A percentile compares a stretch with the other conserved stretches of the same genome.
Evolutionary conservation across 2,329 filamentous ascomycete genomes (phyloP).

Genomic region (Endocalyx cinctus): DNA sequence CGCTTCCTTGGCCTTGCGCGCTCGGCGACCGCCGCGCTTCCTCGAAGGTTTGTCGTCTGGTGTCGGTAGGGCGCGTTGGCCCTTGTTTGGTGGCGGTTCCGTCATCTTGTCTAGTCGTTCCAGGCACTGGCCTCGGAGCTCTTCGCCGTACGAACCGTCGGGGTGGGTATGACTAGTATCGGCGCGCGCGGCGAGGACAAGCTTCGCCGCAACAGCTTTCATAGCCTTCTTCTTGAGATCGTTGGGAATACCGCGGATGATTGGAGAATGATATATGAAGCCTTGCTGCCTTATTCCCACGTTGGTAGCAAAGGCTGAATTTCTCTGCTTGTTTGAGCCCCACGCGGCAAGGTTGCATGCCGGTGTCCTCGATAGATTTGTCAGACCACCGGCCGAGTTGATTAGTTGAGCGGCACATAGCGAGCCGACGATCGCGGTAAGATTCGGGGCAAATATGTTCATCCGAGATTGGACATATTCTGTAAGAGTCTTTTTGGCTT

Average conservation of each 20-base stretch:
- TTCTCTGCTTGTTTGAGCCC: constrained; percentile 77
- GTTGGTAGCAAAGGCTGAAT: constrained; percentile 81
- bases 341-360: constrained; percentile 89
- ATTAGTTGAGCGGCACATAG: constrained; percentile 94
- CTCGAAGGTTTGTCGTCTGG: constrained; percentile 93
- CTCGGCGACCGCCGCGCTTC: constrained; percentile 86
- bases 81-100: constrained; percentile 85
- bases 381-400: constrained; percentile 85
- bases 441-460: constrained; percentile 91
- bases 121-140: constrained; percentile 76
- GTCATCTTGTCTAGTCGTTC: constrained; percentile 89
- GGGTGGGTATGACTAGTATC: constrained; percentile 79
- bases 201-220: constrained; percentile 89
- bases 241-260: constrained; percentile 77
- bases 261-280: constrained; percentile 85
- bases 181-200: constrained; percentile 87
- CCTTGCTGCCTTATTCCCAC: constrained; percentile 87
- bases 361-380: constrained; percentile 84
- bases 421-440: constrained; percentile 85
- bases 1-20: constrained; percentile 92
- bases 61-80: constrained; percentile 77
- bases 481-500: constrained; percentile 79
- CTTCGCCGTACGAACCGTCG: constrained; percentile 78
- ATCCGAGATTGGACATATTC: constrained; percentile 97
- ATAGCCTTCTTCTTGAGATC: constrained; percentile 92